phyloP scores from a whole-genome alignment of 352 stramenopile species.

The Elongisporangium undulatum region DNA sequence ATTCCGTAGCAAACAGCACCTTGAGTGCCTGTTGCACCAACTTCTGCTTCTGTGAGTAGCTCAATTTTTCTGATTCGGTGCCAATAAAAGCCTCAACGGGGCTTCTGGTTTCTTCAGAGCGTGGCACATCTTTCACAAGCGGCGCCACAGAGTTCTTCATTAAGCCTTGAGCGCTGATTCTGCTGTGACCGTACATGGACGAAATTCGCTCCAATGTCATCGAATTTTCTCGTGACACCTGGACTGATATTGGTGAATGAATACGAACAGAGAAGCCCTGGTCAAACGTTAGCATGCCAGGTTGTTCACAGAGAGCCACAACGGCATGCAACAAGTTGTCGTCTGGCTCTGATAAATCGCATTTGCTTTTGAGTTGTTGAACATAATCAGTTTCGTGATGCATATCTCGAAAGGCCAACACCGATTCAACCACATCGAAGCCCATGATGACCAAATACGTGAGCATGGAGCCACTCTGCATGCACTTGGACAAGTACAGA shows the following conservation, averaged over 20 bases:
- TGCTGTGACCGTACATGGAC: not conserved
- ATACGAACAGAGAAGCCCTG: not conserved
- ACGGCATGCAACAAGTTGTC: not conserved
- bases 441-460: constrained; percentile 9
- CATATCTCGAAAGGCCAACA: not conserved
- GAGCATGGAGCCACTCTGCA: constrained; percentile 21
- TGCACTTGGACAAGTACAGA: constrained; percentile 24
- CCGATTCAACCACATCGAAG: not conserved
- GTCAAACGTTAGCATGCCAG: not conserved
- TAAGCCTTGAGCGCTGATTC: not conserved
- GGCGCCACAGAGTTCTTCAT: too few species aligned
- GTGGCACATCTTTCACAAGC: too few species aligned
- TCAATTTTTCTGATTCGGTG: too few species aligned
- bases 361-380: not conserved
- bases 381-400: not conserved
- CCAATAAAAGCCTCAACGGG: too few species aligned
- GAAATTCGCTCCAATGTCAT: not conserved
- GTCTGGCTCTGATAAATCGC: not conserved
- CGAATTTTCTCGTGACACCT: not conserved
- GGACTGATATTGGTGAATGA: not conserved
- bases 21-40: not conserved
- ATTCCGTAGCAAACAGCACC: constrained; percentile 15
- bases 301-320: not conserved
- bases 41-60: too few species aligned
- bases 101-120: too few species aligned